phyloP scores from a whole-genome alignment of 768 basidiomycete genomes.

The Kwoniella dendrophila region DNA sequence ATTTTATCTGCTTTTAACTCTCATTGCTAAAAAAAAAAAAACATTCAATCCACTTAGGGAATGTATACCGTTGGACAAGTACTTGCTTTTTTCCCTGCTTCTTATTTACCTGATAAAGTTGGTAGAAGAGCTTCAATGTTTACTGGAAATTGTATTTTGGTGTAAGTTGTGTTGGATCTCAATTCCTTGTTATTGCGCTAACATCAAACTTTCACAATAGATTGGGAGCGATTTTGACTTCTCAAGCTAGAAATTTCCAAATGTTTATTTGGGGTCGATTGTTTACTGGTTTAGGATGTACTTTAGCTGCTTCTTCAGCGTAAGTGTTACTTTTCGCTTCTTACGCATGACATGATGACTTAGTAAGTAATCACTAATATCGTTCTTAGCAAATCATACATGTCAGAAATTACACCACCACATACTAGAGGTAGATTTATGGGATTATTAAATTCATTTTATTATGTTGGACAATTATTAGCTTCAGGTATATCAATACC shows the following conservation, averaged over 20 bases:
- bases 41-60: slow-evolving; percentile 42
- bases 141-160: slow-evolving; percentile 59
- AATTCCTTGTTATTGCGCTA: slow-evolving; percentile 2
- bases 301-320: slow-evolving; percentile 61
- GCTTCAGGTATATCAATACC: slow-evolving; percentile 33
- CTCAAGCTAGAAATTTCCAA: slow-evolving; percentile 57
- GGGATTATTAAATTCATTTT: slow-evolving; percentile 58
- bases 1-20: not conserved
- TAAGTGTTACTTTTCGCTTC: not conserved
- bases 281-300: slow-evolving; percentile 60
- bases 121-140: slow-evolving; percentile 63
- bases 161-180: slow-evolving; percentile 56
- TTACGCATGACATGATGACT: no score
- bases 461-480: slow-evolving; percentile 34
- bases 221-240: slow-evolving; percentile 61
- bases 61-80: slow-evolving; percentile 60
- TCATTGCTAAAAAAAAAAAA: no score
- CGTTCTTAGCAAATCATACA: slow-evolving; percentile 58
- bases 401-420: slow-evolving; percentile 62
- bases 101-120: slow-evolving; percentile 61
- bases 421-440: slow-evolving; percentile 62
- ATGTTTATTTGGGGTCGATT: slow-evolving; percentile 60
- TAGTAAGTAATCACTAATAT: no score
- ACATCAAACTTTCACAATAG: slow-evolving; percentile 42
- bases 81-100: slow-evolving; percentile 43